These are phyloP conservation scores for Allomyces macrogynus DNA, from an alignment of 192 early-diverging fungal genomes.

Conservation along the genomic window DNA sequence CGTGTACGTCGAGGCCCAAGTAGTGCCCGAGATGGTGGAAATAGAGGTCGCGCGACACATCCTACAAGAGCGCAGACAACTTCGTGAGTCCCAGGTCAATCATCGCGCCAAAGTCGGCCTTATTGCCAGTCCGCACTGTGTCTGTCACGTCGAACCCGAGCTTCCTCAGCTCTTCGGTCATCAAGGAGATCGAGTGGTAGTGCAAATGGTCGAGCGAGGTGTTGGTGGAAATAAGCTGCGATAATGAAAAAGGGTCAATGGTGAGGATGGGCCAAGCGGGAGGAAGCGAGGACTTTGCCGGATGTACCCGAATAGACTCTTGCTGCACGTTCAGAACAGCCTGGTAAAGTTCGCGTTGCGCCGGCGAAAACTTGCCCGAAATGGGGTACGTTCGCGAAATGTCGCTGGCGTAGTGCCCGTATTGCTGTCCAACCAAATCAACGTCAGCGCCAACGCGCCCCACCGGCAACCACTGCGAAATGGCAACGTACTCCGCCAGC, in stretches of 20 bases:
- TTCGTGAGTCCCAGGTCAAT: no score
- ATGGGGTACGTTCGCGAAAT: slow-evolving; percentile 89
- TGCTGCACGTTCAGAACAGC: slow-evolving; percentile 68
- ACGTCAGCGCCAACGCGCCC: slow-evolving; percentile 2
- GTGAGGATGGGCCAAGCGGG: neutral
- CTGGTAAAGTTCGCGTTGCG: slow-evolving; percentile 67
- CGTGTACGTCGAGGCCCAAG: slow-evolving; percentile 89
- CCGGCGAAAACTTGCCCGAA: slow-evolving; percentile 55
- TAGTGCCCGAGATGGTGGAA: slow-evolving; percentile 93
- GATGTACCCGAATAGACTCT: slow-evolving; percentile 51
- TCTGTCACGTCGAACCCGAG: slow-evolving; percentile 41
- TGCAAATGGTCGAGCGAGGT: slow-evolving; percentile 73
- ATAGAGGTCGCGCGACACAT: slow-evolving; percentile 58
- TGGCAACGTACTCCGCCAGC: slow-evolving; percentile 52
- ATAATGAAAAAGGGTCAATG: no score
- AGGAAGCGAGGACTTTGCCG: no score
- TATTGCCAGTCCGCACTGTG: slow-evolving; percentile 14
- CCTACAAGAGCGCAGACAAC: slow-evolving; percentile 17
- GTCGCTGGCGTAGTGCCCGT: slow-evolving; percentile 73
- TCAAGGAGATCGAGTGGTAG: slow-evolving; percentile 38
- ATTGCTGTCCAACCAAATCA: slow-evolving; percentile 26
- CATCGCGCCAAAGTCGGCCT: no score
- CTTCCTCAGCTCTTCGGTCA: slow-evolving; percentile 45
- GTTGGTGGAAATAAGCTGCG: slow-evolving; percentile 1
- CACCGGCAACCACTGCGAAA: no score